Evolutionary conservation across 192 early-diverging fungal genomes (phyloP), one percentile per base, ranked within the genome.

Genomic region (Coemansia sp.): DNA sequence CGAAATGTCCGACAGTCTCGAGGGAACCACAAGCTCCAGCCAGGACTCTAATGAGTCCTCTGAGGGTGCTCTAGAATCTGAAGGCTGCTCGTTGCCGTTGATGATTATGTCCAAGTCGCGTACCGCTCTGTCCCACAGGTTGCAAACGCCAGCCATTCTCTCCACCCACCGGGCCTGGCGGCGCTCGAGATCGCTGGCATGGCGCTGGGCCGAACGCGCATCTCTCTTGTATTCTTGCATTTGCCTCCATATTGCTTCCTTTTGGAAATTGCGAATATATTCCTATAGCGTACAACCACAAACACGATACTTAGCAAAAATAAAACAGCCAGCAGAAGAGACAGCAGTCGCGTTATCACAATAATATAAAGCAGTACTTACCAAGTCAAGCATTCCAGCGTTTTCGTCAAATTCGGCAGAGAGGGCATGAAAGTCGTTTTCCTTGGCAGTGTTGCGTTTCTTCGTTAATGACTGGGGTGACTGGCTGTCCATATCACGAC

Each of bases 211-310:
- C 30, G 76, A 64, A 20, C 50, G 55, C n/a, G 71, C 65, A 53
- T 86, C 82, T 19, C 86, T 73, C 68, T 84, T 87, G 65, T 87
- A 87, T 48, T 86, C 85, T 82, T 83, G 82, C 63, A 87, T 85
- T 53, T 87, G 84, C 20, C 86, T 66, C 82, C 83, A 87, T 41
- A 87, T 87, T 36, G 85, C 86, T 10, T 87, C 86, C 58, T 87
- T 87, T 72, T 87, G 86, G 59, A 85, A 87, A 56, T 73, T 64
- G 55, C 76, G 76, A 48, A 79, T 79, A 50, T 66, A 61, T 4
- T 70, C 76, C 76, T 79, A 79, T 36, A 36, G 34, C 34, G 13
- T 11, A 36, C 7, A 6, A 4, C 1, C 34, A 4, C 34, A 36
- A 3, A 36, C 13, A 36, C 34, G 9, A 36, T 11, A 36, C 34